phyloP scores from a whole-genome alignment of 1,139 yeast genomes.

The Taphrina sp. region DNA sequence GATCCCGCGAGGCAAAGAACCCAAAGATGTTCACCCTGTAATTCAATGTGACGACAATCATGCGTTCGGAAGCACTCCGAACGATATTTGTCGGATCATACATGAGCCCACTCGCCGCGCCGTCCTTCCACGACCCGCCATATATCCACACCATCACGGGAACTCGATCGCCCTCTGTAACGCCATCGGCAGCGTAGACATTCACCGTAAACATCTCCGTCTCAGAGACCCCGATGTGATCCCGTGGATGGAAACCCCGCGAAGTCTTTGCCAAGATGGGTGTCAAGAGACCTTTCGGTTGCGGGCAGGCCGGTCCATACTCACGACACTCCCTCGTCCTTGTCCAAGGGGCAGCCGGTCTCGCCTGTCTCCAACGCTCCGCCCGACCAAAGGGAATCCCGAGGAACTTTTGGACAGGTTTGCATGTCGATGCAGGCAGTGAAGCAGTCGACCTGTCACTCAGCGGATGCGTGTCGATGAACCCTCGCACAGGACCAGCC shows the following conservation, averaged over 20 bases:
- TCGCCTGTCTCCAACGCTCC: conserved; percentile 21
- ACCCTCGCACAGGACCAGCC: conserved; percentile 26
- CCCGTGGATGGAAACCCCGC: conserved; percentile 7
- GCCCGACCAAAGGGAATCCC: conserved; percentile 28
- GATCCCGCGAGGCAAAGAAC: conserved; percentile 41
- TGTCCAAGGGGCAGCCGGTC: conserved; percentile 12
- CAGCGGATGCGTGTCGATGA: conserved; percentile 23
- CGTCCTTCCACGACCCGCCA: conserved; percentile 46
- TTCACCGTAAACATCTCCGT: conserved; percentile 18
- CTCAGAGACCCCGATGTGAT: conserved; percentile 23
- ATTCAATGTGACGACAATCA: conserved; percentile 46
- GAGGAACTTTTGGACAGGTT: conserved; percentile 24
- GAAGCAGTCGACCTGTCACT: conserved; percentile 9
- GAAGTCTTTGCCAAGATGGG: not conserved
- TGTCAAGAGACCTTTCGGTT: conserved; percentile 2
- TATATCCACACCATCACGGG: conserved; percentile 47
- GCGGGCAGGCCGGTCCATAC: conserved; percentile 24
- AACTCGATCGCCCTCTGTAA: conserved; percentile 22
- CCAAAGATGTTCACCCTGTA: conserved; percentile 47
- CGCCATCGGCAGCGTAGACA: conserved; percentile 21
- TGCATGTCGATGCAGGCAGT: not conserved
- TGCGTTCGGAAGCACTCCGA: conserved; percentile 39
- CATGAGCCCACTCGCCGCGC: conserved; percentile 43
- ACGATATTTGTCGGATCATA: conserved; percentile 44
- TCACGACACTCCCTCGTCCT: conserved; percentile 12